Percentiles rank a stretch among this genome's conserved stretches.
These are phyloP conservation scores for Eucalyptus regnans DNA, from an alignment of 345 rosid species.

Conservation along the genomic window DNA sequence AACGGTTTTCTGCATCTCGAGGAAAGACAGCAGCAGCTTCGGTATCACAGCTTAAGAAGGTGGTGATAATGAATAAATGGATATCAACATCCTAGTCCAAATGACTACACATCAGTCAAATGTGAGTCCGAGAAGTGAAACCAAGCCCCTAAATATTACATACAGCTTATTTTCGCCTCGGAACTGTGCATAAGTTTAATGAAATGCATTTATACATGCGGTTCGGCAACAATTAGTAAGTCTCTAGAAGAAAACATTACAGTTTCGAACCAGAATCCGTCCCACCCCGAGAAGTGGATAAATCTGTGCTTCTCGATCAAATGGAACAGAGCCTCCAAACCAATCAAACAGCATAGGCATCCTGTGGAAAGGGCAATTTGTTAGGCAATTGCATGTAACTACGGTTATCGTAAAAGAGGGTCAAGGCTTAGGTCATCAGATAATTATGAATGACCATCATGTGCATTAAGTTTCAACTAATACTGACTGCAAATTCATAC, in stretches of 20 bases:
- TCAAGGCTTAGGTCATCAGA: background rate
- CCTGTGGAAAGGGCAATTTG: background rate
- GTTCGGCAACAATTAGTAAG: background rate
- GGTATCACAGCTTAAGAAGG: background rate
- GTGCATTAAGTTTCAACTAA: background rate
- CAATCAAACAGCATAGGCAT: background rate
- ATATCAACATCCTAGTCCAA: background rate
- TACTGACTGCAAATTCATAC: background rate
- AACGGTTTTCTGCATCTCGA: background rate
- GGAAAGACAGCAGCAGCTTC: background rate
- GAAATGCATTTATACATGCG: background rate
- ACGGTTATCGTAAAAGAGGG: background rate
- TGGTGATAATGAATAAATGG: background rate
- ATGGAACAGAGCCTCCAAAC: background rate
- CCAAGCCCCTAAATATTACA: background rate
- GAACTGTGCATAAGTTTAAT: background rate
- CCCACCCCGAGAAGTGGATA: background rate
- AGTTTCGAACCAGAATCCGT: background rate
- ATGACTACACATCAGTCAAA: background rate
- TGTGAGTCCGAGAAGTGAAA: background rate
- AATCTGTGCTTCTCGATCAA: background rate
- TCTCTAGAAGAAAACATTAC: background rate
- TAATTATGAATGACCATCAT: background rate
- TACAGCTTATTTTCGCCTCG: background rate
- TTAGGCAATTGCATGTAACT: background rate